Base-by-base conservation (phyloP, 1,284 basidiomycete species). In the Omphalotus olearius region DNA sequence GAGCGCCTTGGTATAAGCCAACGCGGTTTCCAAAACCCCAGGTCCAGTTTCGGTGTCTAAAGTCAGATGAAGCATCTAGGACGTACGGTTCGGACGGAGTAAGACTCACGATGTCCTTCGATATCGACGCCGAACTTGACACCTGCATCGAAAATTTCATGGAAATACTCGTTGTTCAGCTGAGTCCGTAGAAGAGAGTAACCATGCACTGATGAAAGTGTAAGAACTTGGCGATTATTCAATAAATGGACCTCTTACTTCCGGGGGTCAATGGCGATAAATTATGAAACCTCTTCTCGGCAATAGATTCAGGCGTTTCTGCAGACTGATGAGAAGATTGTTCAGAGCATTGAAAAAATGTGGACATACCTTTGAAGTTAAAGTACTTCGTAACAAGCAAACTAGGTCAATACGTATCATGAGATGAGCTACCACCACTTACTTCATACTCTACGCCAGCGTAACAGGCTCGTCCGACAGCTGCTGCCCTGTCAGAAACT, bases 11-110 rank as follows among this genome's bases (percentile, higher is more conserved):
- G 90, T 93, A 64, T 98, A 98, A 10, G 91, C 91, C 30, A 99
- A 75, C 0, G 96, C 96, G 2, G 95, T 95, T 67, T 99, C 96
- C 55, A 89, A 87, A 1, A 99, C 95, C 36, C 88, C 88, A 4
- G 93, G 92, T 1, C 94, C 95, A 0, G 95, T 98, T 69, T 98
- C 95, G 28, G 96, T 98, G 65, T 98, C 93, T 93, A 11, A 17
- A 43, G 6, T 53, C 6, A 54, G 20, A 40, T 45, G 23, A 45
- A 10, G 35, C 26, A 49, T 10, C 33, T 25, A 20, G 16, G 20
- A n/a, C 50, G 35, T 39, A 37, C 25, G 44, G n/a, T 16, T n/a
- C n/a, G n/a, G 50, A 36, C 4, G 50, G 5, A 43, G 13, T n/a
- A 50, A 16, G 30, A 73, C 88, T 61, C 65, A 93, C 93, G 94